A percentile compares a stretch with the other conserved stretches of the same genome.
Evolutionary conservation across 371 early-diverging fungal species (phyloP).

Genomic region (Mortierella sp.): DNA sequence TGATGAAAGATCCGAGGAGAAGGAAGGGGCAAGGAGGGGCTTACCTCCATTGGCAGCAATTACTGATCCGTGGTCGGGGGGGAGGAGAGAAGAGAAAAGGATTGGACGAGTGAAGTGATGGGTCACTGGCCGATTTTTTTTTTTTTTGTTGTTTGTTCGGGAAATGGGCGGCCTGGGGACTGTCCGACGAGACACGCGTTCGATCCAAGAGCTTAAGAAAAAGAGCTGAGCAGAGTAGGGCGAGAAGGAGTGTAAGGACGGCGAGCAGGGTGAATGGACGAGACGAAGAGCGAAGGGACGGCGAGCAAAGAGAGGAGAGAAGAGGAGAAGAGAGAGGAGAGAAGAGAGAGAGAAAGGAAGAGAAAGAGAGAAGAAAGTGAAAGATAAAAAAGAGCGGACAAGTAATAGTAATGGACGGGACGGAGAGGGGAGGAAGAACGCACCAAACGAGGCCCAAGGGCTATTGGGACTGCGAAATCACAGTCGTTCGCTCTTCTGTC

Average conservation of each 20-base stretch:
- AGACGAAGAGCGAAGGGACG: slow-evolving; percentile 1
- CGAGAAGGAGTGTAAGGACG: background rate
- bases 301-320: slow-evolving; percentile 6
- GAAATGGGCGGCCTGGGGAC: background rate
- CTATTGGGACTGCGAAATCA: too few relatives aligned
- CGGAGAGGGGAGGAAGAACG: too few relatives aligned
- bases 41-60: too few relatives aligned
- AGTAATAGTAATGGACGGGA: too few relatives aligned
- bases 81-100: too few relatives aligned
- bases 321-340: background rate
- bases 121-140: background rate
- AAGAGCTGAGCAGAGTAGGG: background rate
- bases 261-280: slow-evolving; percentile 1
- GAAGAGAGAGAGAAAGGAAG: background rate
- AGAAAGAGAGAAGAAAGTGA: background rate
- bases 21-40: too few relatives aligned
- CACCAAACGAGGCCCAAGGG: too few relatives aligned
- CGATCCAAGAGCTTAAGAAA: too few relatives aligned
- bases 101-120: background rate
- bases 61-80: too few relatives aligned
- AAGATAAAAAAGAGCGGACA: background rate
- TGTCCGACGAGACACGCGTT: too few relatives aligned
- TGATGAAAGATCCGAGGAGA: too few relatives aligned
- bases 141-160: background rate
- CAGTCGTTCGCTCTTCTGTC: too few relatives aligned